Percentiles rank a stretch among this genome's conserved stretches.
Evolutionary conservation across 208 protist genomes (phyloP).

Genomic region (Leishmania gerbilli): DNA sequence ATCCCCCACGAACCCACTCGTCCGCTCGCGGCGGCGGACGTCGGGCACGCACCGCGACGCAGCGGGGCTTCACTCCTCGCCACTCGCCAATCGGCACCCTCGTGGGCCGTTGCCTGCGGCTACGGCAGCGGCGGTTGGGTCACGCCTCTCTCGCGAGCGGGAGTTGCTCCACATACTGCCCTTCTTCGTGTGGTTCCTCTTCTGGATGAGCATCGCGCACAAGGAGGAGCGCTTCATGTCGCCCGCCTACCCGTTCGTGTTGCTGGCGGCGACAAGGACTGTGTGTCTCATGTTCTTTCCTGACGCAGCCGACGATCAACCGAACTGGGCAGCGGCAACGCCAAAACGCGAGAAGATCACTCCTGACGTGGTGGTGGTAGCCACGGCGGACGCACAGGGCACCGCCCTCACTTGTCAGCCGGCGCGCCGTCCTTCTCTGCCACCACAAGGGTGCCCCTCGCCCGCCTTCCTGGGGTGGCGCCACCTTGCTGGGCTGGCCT

Average conservation of each 20-base stretch:
- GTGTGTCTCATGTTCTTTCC: constrained; percentile 40
- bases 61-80: constrained; percentile 6
- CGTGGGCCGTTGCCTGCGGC: not conserved
- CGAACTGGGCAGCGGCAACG: not conserved
- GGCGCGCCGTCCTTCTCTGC: not conserved
- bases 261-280: constrained; percentile 69
- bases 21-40: not conserved
- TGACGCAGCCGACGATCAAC: not conserved
- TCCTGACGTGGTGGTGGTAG: too few relatives aligned
- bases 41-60: not conserved
- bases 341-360: too few relatives aligned
- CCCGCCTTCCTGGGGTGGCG: not conserved
- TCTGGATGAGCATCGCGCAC: constrained; percentile 91
- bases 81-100: not conserved
- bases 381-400: not conserved
- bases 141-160: constrained; percentile 28
- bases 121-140: not conserved
- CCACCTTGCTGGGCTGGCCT: constrained; percentile 11
- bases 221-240: constrained; percentile 97
- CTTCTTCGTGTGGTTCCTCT: constrained; percentile 88
- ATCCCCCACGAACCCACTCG: not conserved
- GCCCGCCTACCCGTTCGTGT: constrained; percentile 92
- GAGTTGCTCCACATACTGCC: constrained; percentile 69
- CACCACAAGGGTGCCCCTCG: not conserved
- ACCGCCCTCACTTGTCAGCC: not conserved